Evolutionary conservation across 1,139 yeast species (phyloP).

Genomic region (Taphrina pruni): DNA sequence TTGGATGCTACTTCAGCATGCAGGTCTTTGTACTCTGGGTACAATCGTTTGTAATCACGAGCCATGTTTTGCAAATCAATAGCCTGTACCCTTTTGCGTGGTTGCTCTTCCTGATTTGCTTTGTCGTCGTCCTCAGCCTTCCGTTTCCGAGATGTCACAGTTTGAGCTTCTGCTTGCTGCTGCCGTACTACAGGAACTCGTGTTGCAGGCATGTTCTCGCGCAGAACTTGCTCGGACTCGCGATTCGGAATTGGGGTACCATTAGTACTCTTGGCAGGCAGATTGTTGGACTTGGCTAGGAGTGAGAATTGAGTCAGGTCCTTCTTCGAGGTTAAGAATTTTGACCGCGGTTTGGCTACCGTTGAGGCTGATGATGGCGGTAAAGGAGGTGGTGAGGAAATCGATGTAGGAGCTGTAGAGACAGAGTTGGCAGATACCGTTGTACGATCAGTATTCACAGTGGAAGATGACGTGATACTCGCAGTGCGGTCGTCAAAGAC

Average conservation of each 20-base stretch:
- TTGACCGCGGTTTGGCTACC: conserved; percentile 3
- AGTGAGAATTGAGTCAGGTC: background rate
- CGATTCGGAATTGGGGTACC: background rate
- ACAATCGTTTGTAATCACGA: conserved; percentile 26
- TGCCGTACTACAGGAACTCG: background rate
- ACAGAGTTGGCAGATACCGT: background rate
- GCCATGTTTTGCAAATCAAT: conserved; percentile 30
- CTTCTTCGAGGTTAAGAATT: conserved; percentile 22
- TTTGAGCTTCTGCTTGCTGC: background rate
- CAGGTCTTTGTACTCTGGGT: conserved; percentile 30
- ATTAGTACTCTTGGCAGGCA: background rate
- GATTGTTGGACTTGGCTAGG: background rate
- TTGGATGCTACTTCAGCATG: conserved; percentile 25
- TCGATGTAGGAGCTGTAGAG: conserved; percentile 21
- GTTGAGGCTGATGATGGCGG: conserved; percentile 6
- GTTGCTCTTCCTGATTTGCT: background rate
- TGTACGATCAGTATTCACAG: conserved; percentile 16
- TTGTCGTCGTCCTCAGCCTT: conserved; percentile 8
- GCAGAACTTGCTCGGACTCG: background rate
- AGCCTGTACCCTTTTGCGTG: conserved; percentile 9
- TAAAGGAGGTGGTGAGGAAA: conserved; percentile 4
- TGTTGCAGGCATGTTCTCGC: background rate
- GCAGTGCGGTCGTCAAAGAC: conserved; percentile 22
- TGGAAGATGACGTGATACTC: conserved; percentile 28
- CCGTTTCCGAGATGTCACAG: conserved; percentile 5